Percentiles rank a stretch among this genome's conserved stretches.
Conservation (phyloP, 495 filamentous ascomycete genomes). For the Talaromyces borbonicus region DNA sequence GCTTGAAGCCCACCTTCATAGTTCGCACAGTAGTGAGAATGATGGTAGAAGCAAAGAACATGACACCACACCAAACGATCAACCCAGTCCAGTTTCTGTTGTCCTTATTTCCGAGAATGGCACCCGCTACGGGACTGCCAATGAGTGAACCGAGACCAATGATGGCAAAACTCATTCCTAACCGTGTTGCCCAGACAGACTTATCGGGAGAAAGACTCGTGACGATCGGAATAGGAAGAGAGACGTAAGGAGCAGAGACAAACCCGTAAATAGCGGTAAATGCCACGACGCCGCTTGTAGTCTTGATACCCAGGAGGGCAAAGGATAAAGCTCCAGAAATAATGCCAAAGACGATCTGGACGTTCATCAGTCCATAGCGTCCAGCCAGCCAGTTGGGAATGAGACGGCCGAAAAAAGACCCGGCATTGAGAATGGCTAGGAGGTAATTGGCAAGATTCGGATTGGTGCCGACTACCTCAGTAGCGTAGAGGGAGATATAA, state of each 20-base stretch:
- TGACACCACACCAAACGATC: conserved; percentile 10
- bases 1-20: conserved; percentile 5
- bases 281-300: background rate
- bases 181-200: background rate
- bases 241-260: background rate
- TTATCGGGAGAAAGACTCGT: background rate
- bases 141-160: conserved; percentile 16
- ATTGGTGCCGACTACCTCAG: conserved; percentile 39
- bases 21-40: conserved; percentile 5
- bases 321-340: background rate
- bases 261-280: background rate
- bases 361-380: background rate
- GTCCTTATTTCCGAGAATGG: conserved; percentile 21
- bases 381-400: conserved; percentile 12
- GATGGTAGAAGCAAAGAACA: conserved; percentile 3
- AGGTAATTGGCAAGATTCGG: conserved; percentile 34
- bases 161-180: conserved; percentile 15
- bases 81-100: conserved; percentile 7
- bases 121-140: conserved; percentile 23
- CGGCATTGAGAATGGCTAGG: conserved; percentile 21
- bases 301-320: background rate
- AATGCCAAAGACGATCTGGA: background rate
- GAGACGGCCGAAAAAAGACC: conserved; percentile 19
- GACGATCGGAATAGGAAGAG: conserved; percentile 15
- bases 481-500: conserved; percentile 51